Base-by-base conservation (phyloP, 345 rosid species). In the Gossypium mustelinum region DNA sequence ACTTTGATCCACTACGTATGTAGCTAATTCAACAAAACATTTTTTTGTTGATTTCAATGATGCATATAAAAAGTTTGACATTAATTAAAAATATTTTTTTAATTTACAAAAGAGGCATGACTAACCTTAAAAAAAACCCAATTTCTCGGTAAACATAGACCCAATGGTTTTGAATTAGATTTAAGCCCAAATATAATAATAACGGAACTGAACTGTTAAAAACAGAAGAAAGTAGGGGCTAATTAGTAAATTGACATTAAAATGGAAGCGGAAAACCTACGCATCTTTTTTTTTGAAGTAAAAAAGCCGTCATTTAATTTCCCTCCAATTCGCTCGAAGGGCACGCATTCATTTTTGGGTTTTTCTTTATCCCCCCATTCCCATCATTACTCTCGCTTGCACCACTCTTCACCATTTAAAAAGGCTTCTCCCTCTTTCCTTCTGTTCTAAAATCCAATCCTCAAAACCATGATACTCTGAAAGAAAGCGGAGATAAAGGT, bases 251-350 rank as follows among this genome's bases (percentile, higher is more conserved):
- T 62, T 17, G 2, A 9, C 6, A 60, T 4, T 22, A 14, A 24
- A 48, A 51, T 11, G 65, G 47, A 79, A 78, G 64, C 74, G 45
- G 79, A 44, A 63, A 73, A 70, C 74, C 47, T 25, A 62, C 69
- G 68, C 79, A 22, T n/a, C 11, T 2, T 20, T 59, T 20, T 59
- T 59, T 59, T 59, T 59, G 63, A 59, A 59, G 63, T 24, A 22
- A 58, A 58, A 58, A 2, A 57, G 25, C 61, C 61, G 61, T 24
- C 63, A 24, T 11, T 20, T 59, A 16, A 73, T 81, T 81, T 81
- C 86, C 86, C 84, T 81, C 86, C 81, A 81, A 68, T 65, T 81
- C 65, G 54, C 58, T 64, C 77, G 27, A 59, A 54, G 3, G 39
- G 63, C 16, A 59, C 61, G 22, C 51, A 22, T 14, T 17, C 24